Conservation (phyloP, 108 stramenopile species). For the Skeletonema costatum region DNA sequence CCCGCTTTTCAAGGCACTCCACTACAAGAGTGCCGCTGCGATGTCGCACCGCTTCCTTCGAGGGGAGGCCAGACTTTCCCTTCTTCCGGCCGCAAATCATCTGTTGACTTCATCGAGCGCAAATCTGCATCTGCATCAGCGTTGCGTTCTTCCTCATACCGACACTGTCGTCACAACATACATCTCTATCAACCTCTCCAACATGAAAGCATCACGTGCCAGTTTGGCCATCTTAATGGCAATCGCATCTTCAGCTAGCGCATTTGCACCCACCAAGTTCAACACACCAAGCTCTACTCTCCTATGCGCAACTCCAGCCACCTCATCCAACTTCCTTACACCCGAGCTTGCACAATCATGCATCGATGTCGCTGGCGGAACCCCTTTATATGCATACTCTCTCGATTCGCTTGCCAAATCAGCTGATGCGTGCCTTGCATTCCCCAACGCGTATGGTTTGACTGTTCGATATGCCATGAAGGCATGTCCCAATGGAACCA, state of each 20-base stretch:
- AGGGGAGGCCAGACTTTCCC: too few species aligned
- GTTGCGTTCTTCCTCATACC: background rate
- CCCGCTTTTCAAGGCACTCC: too few species aligned
- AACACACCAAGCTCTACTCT: background rate
- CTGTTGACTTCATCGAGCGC: too few species aligned
- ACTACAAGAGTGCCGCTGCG: too few species aligned
- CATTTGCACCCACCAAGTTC: slow-evolving; percentile 21
- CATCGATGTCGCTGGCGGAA: slow-evolving; percentile 78
- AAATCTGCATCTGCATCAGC: too few species aligned
- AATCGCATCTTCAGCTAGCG: slow-evolving; percentile 18
- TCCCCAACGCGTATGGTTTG: slow-evolving; percentile 95
- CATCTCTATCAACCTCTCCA: background rate
- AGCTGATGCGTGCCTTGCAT: slow-evolving; percentile 89
- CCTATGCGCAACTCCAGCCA: slow-evolving; percentile 28
- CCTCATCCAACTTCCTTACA: slow-evolving; percentile 73
- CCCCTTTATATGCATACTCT: slow-evolving; percentile 96
- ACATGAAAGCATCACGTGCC: slow-evolving; percentile 18
- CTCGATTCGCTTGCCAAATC: slow-evolving; percentile 76
- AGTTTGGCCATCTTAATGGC: slow-evolving; percentile 32
- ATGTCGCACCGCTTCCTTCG: too few species aligned
- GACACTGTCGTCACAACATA: background rate
- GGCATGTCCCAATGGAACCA: slow-evolving; percentile 91
- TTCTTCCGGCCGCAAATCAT: too few species aligned
- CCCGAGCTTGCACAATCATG: slow-evolving; percentile 82
- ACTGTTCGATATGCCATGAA: slow-evolving; percentile 99